Base-by-base conservation (phyloP, 2,329 filamentous ascomycete genomes). In the Talaromyces amestolkiae region DNA sequence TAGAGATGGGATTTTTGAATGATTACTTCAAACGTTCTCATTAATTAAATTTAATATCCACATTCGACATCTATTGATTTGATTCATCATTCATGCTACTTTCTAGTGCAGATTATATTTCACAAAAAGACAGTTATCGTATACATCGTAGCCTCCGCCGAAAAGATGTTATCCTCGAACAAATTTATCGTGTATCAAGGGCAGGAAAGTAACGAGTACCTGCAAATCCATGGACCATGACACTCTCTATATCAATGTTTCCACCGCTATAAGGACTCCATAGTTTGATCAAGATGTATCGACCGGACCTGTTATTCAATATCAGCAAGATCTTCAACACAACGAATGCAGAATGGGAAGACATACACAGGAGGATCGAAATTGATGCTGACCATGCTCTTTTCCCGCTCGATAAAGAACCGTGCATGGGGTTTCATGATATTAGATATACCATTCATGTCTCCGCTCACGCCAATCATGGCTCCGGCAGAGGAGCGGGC, bases 231-330 rank as follows among this genome's bases (percentile, higher is more conserved):
- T 91, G 89, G 1, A 89, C 91, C 65, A 93, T 85, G 27, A 97
- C 89, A 54, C 89, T 92, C 76, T 97, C 91, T 45, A 98, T 92
- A 74, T 97, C 93, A 69, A 97, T 96, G 72, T 96, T 96, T 3
- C 86, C 83, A 58, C 89, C 87, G 31, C 87, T 85, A 66, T 87
- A 86, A 1, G 91, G 90, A 71, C 89, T 93, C 91, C 92, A 97
- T 76, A 97, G 87, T 81, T 97, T 97, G 68, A 98, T 82, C 49
- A 97, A 79, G 61, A 98, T 90, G 75, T 91, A 96, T 65, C 91
- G 86, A 5, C 91, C 91, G 11, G 91, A 92, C 9, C 84, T 86
- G 67, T 37, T n/a, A 41, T 58, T 1, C 8, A 41, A 62, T 43
- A 49, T 69, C 67, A 71, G 67, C n/a, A 60, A 56, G 22, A 27